These are phyloP conservation scores for Botrytis tulipae DNA, from an alignment of 2,329 filamentous ascomycete species.

Conservation along the genomic window DNA sequence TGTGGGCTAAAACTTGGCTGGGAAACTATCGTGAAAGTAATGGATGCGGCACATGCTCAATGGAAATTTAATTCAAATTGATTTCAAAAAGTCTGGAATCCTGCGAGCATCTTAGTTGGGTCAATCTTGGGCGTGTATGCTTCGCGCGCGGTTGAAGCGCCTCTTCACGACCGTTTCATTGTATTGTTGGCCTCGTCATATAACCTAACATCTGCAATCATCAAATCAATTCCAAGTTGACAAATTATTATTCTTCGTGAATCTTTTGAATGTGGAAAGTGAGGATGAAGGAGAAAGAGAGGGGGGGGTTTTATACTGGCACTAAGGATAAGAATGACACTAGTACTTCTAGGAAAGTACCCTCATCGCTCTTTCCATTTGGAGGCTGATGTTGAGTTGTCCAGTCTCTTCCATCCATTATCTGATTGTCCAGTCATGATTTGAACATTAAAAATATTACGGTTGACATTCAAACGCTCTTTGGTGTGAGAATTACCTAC, in stretches of 20 bases:
- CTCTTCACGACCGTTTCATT: neutral
- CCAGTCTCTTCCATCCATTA: neutral
- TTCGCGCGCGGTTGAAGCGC: neutral
- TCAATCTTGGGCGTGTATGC: neutral
- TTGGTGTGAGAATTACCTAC: no score
- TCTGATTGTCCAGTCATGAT: neutral
- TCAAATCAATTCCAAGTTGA: neutral
- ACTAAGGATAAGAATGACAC: neutral
- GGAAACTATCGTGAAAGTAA: no score
- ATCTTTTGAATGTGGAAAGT: no score
- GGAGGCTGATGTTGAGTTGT: neutral
- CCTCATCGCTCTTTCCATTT: neutral
- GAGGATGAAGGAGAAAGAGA: neutral
- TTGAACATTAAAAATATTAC: neutral
- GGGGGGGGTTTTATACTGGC: neutral
- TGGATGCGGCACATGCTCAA: no score
- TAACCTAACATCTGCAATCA: neutral
- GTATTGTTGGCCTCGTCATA: neutral
- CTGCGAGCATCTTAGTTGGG: neutral
- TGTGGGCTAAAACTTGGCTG: neutral
- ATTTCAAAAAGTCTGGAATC: no score
- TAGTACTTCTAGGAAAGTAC: neutral
- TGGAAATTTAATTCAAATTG: neutral
- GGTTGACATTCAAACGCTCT: no score
- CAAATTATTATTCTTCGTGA: no score